These are phyloP conservation scores for Epipyxis sp. DNA, from an alignment of 108 stramenopile genomes.

Conservation along the genomic window DNA sequence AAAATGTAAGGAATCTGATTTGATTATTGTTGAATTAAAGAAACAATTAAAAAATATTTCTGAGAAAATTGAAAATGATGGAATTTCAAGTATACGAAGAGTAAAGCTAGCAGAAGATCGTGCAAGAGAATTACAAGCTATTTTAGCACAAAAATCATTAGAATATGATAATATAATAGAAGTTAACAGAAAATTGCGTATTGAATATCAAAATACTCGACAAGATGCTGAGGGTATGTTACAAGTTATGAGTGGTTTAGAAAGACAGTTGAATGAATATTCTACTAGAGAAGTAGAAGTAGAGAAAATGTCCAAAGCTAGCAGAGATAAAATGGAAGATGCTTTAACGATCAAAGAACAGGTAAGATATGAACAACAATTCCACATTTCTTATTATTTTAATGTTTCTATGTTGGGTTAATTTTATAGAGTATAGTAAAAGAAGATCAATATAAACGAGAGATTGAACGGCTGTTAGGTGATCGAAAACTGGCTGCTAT, in stretches of 20 bases:
- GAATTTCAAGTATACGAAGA: neutral
- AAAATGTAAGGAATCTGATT: neutral
- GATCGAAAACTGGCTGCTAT: no score
- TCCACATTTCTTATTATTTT: neutral
- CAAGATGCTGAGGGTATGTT: conserved; percentile 34
- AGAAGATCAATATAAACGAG: conserved; percentile 14
- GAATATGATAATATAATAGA: neutral
- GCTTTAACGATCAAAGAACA: conserved; percentile 18
- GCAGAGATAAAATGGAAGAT: conserved; percentile 13
- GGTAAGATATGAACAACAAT: neutral
- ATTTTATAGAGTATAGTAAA: neutral
- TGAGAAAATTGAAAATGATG: neutral
- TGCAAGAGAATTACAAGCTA: neutral
- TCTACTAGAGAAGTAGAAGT: neutral
- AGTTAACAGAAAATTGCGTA: conserved; percentile 9
- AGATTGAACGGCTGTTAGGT: conserved; percentile 22
- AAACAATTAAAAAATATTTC: conserved; percentile 1
- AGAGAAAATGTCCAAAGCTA: neutral
- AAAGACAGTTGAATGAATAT: conserved; percentile 27
- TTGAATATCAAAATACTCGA: conserved; percentile 24
- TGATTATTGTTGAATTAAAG: neutral
- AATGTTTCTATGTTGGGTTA: neutral
- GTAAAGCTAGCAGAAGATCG: conserved; percentile 16
- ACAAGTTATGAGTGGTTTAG: conserved; percentile 14
- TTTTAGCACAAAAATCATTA: neutral